Percentiles rank a stretch among this genome's conserved stretches.
Evolutionary conservation across 2,329 filamentous ascomycete genomes (phyloP).

Genomic region (Dichotomopilus funicola): DNA sequence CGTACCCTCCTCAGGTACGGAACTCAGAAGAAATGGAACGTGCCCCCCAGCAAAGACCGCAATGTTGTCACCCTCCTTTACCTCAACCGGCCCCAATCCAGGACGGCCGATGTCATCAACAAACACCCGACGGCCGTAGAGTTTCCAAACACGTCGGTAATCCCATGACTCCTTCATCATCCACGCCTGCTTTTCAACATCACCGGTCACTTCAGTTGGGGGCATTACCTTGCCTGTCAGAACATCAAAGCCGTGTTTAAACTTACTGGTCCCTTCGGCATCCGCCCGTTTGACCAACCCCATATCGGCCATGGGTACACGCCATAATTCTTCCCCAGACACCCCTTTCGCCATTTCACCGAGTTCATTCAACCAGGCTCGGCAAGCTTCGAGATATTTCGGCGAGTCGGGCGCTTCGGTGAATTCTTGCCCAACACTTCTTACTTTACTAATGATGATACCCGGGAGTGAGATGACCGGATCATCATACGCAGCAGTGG

Average conservation of each 20-base stretch:
- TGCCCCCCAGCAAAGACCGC: constrained; percentile 4
- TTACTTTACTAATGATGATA: background rate
- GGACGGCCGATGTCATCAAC: constrained; percentile 1
- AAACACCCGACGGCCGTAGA: background rate
- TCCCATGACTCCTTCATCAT: constrained; percentile 5
- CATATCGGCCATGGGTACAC: constrained; percentile 4
- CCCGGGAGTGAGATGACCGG: constrained; percentile 1
- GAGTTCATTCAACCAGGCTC: background rate
- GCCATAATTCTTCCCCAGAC: background rate
- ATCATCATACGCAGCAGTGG: background rate
- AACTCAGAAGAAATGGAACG: constrained; percentile 4
- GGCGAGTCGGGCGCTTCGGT: background rate
- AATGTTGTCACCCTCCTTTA: background rate
- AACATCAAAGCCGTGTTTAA: background rate
- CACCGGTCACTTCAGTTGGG: background rate
- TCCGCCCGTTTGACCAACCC: background rate
- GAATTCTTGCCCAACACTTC: background rate
- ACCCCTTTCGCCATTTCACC: background rate
- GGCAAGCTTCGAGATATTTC: background rate
- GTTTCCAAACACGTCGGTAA: constrained; percentile 2
- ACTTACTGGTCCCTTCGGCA: background rate
- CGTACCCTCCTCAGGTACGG: background rate
- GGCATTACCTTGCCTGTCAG: background rate
- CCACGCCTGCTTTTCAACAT: background rate
- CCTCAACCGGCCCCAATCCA: background rate